Evolutionary conservation across 2,329 filamentous ascomycete species (phyloP).

Genomic region (Colletotrichum chrysophilum): DNA sequence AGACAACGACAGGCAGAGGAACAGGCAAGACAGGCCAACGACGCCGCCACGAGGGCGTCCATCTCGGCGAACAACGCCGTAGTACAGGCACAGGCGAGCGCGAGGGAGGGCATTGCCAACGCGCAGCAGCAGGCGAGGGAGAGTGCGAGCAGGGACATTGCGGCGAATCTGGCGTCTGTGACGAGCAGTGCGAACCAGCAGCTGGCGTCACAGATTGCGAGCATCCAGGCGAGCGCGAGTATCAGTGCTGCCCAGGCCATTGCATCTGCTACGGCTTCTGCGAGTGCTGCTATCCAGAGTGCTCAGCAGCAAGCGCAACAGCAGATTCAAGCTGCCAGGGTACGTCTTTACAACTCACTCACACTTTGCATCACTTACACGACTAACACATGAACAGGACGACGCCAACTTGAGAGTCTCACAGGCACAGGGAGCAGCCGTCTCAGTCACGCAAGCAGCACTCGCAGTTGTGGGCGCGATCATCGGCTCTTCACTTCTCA

Average conservation of each 20-base stretch:
- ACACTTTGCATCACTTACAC: too few relatives aligned
- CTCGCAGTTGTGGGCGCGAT: conserved; percentile 47
- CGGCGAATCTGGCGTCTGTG: conserved; percentile 26
- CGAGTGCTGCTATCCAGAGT: conserved; percentile 24
- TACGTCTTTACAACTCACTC: background rate
- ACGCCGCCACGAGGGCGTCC: conserved; percentile 28
- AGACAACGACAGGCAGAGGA: conserved; percentile 23
- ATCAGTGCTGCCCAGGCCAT: conserved; percentile 30
- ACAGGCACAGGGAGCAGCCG: conserved; percentile 40
- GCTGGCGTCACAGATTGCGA: conserved; percentile 31
- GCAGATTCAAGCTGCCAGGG: conserved; percentile 8
- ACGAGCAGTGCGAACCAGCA: conserved; percentile 31
- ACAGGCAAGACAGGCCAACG: conserved; percentile 24
- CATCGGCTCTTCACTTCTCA: conserved; percentile 45
- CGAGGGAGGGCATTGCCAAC: conserved; percentile 18
- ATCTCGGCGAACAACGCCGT: conserved; percentile 26
- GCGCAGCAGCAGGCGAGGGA: conserved; percentile 25
- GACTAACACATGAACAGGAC: background rate
- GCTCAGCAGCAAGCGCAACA: conserved; percentile 15
- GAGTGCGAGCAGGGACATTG: conserved; percentile 24
- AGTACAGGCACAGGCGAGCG: conserved; percentile 22
- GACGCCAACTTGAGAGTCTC: conserved; percentile 35
- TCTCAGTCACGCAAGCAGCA: conserved; percentile 46
- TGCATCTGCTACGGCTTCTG: conserved; percentile 29
- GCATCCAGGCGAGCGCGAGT: conserved; percentile 23